These are phyloP conservation scores for Coemansia sp. DNA, from an alignment of 192 early-diverging fungal genomes.

Conservation along the genomic window DNA sequence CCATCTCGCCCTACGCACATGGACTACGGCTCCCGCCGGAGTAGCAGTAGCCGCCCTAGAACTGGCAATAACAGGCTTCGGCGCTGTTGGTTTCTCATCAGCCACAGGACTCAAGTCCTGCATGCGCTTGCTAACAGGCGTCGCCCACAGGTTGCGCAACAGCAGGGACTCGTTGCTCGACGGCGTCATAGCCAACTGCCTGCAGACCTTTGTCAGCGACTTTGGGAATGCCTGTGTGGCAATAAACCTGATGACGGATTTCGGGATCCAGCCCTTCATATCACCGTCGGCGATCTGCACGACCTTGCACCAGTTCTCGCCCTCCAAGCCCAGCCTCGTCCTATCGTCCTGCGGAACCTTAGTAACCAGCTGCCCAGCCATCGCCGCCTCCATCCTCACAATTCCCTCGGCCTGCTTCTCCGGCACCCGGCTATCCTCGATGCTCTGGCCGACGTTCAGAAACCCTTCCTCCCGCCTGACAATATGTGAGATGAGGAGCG, in stretches of 20 bases:
- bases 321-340: constrained; percentile 17
- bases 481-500: constrained; percentile 47
- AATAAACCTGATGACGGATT: constrained; percentile 55
- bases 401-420: constrained; percentile 29
- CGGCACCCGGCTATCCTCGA: constrained; percentile 37
- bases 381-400: constrained; percentile 56
- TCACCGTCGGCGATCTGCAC: constrained; percentile 57
- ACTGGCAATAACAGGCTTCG: background rate
- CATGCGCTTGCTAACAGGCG: background rate
- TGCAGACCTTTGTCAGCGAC: constrained; percentile 55
- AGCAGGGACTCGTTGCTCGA: constrained; percentile 31
- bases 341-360: constrained; percentile 15
- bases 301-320: constrained; percentile 38
- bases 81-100: background rate
- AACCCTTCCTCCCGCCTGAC: constrained; percentile 8
- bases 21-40: background rate
- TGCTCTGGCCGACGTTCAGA: constrained; percentile 51
- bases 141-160: constrained; percentile 5
- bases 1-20: constrained; percentile 7
- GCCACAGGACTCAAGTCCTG: background rate
- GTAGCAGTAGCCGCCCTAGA: background rate
- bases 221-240: constrained; percentile 57
- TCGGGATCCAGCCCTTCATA: constrained; percentile 56
- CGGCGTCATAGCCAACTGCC: constrained; percentile 29
- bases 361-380: constrained; percentile 55